Evolutionary conservation across 306 rosid genomes (phyloP), one percentile per base, ranked within the genome.

Genomic region (Trifolium repens): DNA sequence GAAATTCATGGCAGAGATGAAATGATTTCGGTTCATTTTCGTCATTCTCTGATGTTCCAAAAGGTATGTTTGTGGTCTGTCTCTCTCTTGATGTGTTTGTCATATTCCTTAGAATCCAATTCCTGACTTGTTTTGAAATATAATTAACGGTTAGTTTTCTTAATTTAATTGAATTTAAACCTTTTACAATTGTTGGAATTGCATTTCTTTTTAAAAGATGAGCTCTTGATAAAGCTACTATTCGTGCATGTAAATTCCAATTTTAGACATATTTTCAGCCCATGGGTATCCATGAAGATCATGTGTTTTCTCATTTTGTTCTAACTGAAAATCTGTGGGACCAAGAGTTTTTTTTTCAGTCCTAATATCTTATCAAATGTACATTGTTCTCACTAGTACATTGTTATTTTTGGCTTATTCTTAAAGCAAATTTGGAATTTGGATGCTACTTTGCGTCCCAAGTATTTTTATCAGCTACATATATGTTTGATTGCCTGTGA

Each of bases 1-100:
- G 85, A 94, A 87, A 81, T 94, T 94, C 89, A 96, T 96, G 99
- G 90, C 96, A 27, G 98, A 96, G 90, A 92, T 91, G 91, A 96
- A 92, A 81, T 96, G 89, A 96, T 78, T 30, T 11, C 22, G 80
- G 70, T 74, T 75, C 78, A 13, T 59, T 73, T 76, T 75, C 62
- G 8, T 57, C n/a, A 53, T 42, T 68, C 71, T 68, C 74, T 72
- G 2, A 67, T 24, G 64, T 75, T 71, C 40, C 73, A 67, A 70
- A 69, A 84, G 96, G 96, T 93, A 79, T 54, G 87, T 73, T 26
- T 76, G 7, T 24, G 57, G 1, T 35, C 61, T 0, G 5, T 50
- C 24, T 58, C 69, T 58, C 57, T 39, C 68, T 75, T 55, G 16
- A 11, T 71, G 27, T 65, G 71, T 66, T 69, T 32, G n/a, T 34